Percentiles rank a stretch among this genome's conserved stretches.
Evolutionary conservation across 352 stramenopile species (phyloP).

Genomic region (Globisporangium barbulae): DNA sequence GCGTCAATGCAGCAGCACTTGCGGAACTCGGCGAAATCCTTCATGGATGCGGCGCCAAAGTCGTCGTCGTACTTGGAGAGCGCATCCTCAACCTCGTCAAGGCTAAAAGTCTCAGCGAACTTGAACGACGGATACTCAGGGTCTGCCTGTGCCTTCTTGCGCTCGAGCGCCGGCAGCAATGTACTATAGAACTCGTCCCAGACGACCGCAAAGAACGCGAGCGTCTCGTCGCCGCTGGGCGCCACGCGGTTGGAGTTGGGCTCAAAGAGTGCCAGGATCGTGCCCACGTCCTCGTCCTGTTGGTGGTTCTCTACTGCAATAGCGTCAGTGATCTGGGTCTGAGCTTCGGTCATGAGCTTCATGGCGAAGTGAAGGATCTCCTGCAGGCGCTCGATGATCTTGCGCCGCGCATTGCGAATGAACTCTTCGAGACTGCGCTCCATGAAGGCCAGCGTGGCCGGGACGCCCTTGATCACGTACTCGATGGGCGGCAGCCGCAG

Average conservation of each 20-base stretch:
- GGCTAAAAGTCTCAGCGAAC: conserved; percentile 23
- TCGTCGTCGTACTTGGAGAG: conserved; percentile 56
- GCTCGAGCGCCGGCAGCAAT: conserved; percentile 40
- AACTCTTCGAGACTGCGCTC: conserved; percentile 50
- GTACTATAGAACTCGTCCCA: conserved; percentile 51
- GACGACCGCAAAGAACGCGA: conserved; percentile 55
- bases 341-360: conserved; percentile 15
- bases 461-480: conserved; percentile 42
- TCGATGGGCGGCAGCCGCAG: conserved; percentile 47
- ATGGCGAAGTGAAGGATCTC: conserved; percentile 36
- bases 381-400: conserved; percentile 48
- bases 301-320: background rate
- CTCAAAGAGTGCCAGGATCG: conserved; percentile 45
- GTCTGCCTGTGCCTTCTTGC: conserved; percentile 15
- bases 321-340: background rate
- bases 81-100: conserved; percentile 51
- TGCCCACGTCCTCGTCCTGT: conserved; percentile 18
- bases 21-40: conserved; percentile 28
- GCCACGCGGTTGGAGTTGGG: conserved; percentile 37
- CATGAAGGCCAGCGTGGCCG: conserved; percentile 47
- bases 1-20: conserved; percentile 51
- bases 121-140: conserved; percentile 15
- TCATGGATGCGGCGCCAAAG: conserved; percentile 36
- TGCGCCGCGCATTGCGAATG: conserved; percentile 34
- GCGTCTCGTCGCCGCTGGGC: conserved; percentile 27